Evolutionary conservation across 345 rosid genomes (phyloP), one percentile per base, ranked within the genome.

Genomic region (Populus deltoides): DNA sequence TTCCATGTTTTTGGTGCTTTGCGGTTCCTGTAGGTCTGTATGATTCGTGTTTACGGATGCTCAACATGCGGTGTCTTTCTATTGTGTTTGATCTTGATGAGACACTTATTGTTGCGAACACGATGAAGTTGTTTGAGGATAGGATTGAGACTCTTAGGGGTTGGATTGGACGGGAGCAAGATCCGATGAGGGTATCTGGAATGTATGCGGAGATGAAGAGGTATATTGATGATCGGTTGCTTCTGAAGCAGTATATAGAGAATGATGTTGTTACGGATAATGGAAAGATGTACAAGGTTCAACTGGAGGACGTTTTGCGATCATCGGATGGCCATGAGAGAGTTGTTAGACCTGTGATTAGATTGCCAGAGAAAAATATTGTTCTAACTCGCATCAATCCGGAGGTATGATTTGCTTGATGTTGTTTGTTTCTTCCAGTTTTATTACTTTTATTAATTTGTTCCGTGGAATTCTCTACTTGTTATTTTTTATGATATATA

Each of bases 1-100:
- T 91, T 80, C 99, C 99, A 2, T 92, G 97, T 75, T 97, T 97
- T 77, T 94, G 99, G 98, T 97, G 99, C 86, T 94, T 88, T 83
- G 86, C 94, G 3, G 90, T 90, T 53, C 92, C 96, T 7, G 43
- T 75, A 29, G 95, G 92, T 74, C 89, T 97, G 13, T 97, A 90
- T 61, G 82, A 86, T 79, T 90, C 98, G 3, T 97, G 96, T 74
- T 77, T 92, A 70, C 87, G 90, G 81, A 89, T 94, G 95, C 88
- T 97, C 62, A 92, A 94, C 79, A 73, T 91, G 79, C 80, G 99
- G 31, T 97, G 99, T 77, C 86, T 97, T 13, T 87, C 99, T 1
- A 91, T 97, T 75, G 98, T 97, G 43, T 97, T 97, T 70, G 99
- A 97, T 86, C 93, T 97, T 18, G 99, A 97, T 11, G 99, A 97